Conservation (phyloP, 2,329 filamentous ascomycete species). For the Calonectria crousiana region DNA sequence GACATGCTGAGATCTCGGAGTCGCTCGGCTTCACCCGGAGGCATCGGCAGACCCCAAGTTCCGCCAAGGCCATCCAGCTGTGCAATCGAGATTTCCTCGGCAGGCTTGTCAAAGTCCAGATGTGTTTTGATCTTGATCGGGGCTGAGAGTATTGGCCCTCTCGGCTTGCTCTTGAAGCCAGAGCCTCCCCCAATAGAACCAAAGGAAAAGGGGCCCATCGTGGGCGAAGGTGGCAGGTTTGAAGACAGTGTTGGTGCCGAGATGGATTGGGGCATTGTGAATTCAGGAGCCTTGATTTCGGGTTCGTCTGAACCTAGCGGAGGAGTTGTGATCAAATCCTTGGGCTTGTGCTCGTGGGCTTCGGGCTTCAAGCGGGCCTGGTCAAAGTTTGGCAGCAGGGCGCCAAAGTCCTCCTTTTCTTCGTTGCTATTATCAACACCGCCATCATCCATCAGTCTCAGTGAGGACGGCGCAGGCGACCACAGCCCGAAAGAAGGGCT, state of each 20-base stretch:
- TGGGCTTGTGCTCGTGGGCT: slow-evolving; percentile 29
- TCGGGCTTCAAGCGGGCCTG: slow-evolving; percentile 49
- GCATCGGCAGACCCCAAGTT: slow-evolving; percentile 58
- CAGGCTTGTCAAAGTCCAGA: slow-evolving; percentile 45
- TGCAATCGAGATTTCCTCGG: slow-evolving; percentile 48
- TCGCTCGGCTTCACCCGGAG: slow-evolving; percentile 59
- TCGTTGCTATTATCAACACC: slow-evolving; percentile 56
- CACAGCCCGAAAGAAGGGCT: slow-evolving; percentile 48
- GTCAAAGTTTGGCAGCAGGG: slow-evolving; percentile 66
- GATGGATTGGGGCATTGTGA: slow-evolving; percentile 34
- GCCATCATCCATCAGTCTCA: slow-evolving; percentile 59
- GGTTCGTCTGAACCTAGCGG: slow-evolving; percentile 27
- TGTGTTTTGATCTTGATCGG: slow-evolving; percentile 53
- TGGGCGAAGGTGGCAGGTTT: slow-evolving; percentile 37
- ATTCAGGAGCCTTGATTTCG: slow-evolving; percentile 27
- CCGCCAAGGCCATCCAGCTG: slow-evolving; percentile 56
- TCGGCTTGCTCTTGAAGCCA: slow-evolving; percentile 35
- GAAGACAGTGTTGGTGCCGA: slow-evolving; percentile 36
- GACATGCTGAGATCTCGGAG: slow-evolving; percentile 59
- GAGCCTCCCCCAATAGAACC: slow-evolving; percentile 29
- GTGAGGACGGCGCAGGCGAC: slow-evolving; percentile 52
- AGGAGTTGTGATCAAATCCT: not conserved
- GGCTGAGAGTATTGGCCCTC: slow-evolving; percentile 48
- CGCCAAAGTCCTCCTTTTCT: slow-evolving; percentile 59
- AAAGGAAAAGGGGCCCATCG: slow-evolving; percentile 36